Evolutionary conservation across 345 rosid species (phyloP), one percentile per base, ranked within the genome.

Genomic region (Dipteronia dyeriana): DNA sequence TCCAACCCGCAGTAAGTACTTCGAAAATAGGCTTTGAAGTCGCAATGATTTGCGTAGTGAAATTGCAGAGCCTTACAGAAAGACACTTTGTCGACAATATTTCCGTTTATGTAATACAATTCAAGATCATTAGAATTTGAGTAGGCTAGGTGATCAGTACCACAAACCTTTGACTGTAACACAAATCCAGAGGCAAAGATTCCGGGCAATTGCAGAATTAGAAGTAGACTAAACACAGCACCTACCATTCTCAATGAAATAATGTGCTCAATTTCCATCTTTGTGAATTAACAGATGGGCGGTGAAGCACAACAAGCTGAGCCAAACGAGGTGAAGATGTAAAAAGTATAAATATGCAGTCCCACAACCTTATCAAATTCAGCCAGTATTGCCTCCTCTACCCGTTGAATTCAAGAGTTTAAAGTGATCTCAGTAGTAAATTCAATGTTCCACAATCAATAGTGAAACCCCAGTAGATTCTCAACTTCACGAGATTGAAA

Each of bases 21-120:
- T 61, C 66, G 63, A 45, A 26, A 56, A 78, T 81, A 88, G 70
- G 82, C 82, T 43, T 75, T 77, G 34, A 86, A 64, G 73, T 79
- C 66, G 76, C 96, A 92, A 45, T 76, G 83, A 82, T 84, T 83
- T 70, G 79, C 82, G 63, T 80, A 56, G 78, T 89, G 86, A 80
- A 78, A 82, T 72, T 63, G 82, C n/a, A 93, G 75, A 68, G 87
- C 86, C 75, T 86, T 73, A 76, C 97, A 96, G 82, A 92, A 91
- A 11, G 74, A 66, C 78, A 47, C 66, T 83, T 74, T 84, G 34
- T 84, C 88, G 23, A 87, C 97, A 2, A 69, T 75, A 78, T 82
- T 84, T 25, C 95, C 95, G 51, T 95, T 90, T 49, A 95, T 77
- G 62, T 82, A 88, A 83, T 88, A 83, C 76, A 83, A 66, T 62